A percentile compares a stretch with the other conserved stretches of the same genome.
Conservation (phyloP, 257 asterid genomes). For the Hygrophila difformis region DNA sequence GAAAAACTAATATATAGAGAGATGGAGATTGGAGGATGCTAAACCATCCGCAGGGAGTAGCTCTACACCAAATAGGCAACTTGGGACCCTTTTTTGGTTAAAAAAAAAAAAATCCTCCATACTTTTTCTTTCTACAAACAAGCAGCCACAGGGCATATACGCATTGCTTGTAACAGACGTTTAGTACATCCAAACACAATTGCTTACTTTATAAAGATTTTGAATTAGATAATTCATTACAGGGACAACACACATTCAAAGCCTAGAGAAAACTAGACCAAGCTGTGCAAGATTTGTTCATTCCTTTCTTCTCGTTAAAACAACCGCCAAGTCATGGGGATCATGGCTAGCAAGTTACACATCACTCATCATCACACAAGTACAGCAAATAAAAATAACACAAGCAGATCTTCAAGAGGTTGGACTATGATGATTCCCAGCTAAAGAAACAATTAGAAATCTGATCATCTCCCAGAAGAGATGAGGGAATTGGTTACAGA, state of each 20-base stretch:
- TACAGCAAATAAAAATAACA: too few relatives aligned
- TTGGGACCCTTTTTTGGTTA: slow-evolving; percentile 16
- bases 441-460: too few relatives aligned
- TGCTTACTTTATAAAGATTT: background rate
- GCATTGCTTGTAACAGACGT: slow-evolving; percentile 46
- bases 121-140: slow-evolving; percentile 16
- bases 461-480: background rate
- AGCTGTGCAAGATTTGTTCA: too few relatives aligned
- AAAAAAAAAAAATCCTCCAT: slow-evolving; percentile 9
- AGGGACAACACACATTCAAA: too few relatives aligned
- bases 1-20: background rate
- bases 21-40: background rate
- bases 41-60: background rate
- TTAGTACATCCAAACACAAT: slow-evolving; percentile 11
- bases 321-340: too few relatives aligned
- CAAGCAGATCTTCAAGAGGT: too few relatives aligned
- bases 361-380: too few relatives aligned
- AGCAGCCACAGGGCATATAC: slow-evolving; percentile 29
- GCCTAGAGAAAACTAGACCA: too few relatives aligned
- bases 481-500: background rate
- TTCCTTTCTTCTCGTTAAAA: too few relatives aligned
- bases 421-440: too few relatives aligned
- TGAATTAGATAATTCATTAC: too few relatives aligned
- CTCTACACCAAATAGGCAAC: background rate
- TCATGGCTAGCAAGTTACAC: too few relatives aligned